A percentile compares a stretch with the other conserved stretches of the same genome.
Evolutionary conservation across 495 filamentous ascomycete genomes (phyloP).

Genomic region (Darksidea phi): DNA sequence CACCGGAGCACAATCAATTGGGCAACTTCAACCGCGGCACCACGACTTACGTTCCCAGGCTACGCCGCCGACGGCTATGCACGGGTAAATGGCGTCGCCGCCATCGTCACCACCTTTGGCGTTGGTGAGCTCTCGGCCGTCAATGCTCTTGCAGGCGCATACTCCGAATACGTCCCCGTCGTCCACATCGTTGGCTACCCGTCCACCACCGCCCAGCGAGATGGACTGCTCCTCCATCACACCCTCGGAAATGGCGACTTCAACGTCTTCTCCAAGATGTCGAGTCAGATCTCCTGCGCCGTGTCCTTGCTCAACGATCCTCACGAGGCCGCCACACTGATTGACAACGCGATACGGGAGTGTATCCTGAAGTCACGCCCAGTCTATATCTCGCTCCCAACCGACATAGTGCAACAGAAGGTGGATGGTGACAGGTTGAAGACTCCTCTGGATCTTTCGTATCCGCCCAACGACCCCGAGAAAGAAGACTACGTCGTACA

Average conservation of each 20-base stretch:
- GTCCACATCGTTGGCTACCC: constrained; percentile 81
- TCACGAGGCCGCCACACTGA: constrained; percentile 65
- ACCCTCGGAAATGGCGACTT: constrained; percentile 91
- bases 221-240: constrained; percentile 79
- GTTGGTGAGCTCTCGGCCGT: constrained; percentile 69
- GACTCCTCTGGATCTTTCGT: constrained; percentile 64
- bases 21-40: not conserved
- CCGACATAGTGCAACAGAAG: constrained; percentile 79
- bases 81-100: constrained; percentile 63
- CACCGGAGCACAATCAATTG: not conserved
- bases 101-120: constrained; percentile 67
- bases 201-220: constrained; percentile 56
- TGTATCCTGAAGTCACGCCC: constrained; percentile 60
- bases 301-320: constrained; percentile 68
- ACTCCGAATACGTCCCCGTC: constrained; percentile 72
- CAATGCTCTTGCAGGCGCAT: constrained; percentile 68
- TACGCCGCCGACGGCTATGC: constrained; percentile 75
- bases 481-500: constrained; percentile 83
- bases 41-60: constrained; percentile 47
- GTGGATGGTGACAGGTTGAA: constrained; percentile 70
- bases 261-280: constrained; percentile 82
- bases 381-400: constrained; percentile 81
- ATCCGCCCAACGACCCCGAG: constrained; percentile 64
- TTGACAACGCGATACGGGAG: constrained; percentile 77
- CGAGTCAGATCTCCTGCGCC: constrained; percentile 65